Evolutionary conservation across 352 stramenopile genomes (phyloP), one percentile per base, ranked within the genome.

Genomic region (Phytopythium mirpurense): DNA sequence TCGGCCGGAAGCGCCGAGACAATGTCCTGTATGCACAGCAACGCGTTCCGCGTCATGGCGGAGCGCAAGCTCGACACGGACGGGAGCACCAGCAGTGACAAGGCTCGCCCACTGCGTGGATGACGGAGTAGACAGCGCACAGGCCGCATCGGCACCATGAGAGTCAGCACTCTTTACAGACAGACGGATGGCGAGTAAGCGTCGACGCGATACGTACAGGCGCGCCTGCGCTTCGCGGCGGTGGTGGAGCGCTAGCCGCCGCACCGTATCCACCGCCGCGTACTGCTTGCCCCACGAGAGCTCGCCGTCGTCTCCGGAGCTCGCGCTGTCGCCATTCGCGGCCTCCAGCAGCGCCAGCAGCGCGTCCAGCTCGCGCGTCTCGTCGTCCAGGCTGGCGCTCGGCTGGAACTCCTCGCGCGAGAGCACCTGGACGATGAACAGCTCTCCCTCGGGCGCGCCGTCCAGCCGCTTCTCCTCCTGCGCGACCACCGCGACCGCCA

Each of bases 1-100:
- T 73, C 62, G 5, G 44, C 43, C 41, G 66, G 42, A 6, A 78
- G 60, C 10, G 43, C 62, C 9, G 74, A 23, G 5, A 87, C 46
- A 23, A 90, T 41, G 37, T 90, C 79, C 44, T 88, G 70, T 9
- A 90, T 56, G 38, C 77, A 87, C 51, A 88, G 38, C 37, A 90
- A 53, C 38, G 79, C 79, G 32, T 88, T 90, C 10, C 79, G 68
- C 10, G 74, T 60, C 71, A 90, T 77, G 27, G 71, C 65, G 10
- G 79, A 90, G 7, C 79, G 77, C 24, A 90, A 51, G 63, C 66
- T 88, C 24, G 56, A 70, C 7, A 72, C 77, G 0, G 74, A 72
- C n/a, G 79, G 75, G 32, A 78, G 68, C 43, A 90, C 75, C 16
- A 90, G 51, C 29, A 58, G 45, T 21, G 32, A 21, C 51, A 75